Percentiles rank a stretch among this genome's conserved stretches.
These are phyloP conservation scores for Lasiosphaeria miniovina DNA, from an alignment of 495 filamentous ascomycete species.

Conservation along the genomic window DNA sequence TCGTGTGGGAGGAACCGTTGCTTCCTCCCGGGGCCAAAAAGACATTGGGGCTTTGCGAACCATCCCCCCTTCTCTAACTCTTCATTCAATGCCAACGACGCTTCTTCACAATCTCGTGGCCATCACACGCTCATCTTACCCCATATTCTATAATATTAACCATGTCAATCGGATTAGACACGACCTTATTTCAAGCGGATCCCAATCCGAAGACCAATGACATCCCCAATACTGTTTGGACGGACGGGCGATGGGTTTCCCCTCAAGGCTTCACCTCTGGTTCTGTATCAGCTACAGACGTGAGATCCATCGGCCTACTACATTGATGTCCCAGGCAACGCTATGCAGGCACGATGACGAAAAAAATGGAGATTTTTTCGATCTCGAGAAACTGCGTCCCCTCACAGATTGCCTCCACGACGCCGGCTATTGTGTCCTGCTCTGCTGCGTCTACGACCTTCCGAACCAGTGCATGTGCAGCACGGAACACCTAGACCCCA, in stretches of 20 bases:
- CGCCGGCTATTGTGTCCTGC: conserved; percentile 27
- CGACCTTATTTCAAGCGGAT: neutral
- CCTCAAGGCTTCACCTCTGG: conserved; percentile 17
- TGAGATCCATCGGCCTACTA: conserved; percentile 10
- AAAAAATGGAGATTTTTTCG: too few relatives aligned
- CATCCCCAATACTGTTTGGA: neutral
- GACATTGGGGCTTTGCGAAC: too few relatives aligned
- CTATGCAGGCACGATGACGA: too few relatives aligned
- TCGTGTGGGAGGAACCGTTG: too few relatives aligned
- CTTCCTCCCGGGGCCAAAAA: too few relatives aligned
- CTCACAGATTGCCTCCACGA: conserved; percentile 24
- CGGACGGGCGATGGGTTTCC: conserved; percentile 9
- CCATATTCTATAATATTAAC: too few relatives aligned
- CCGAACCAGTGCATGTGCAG: conserved; percentile 34
- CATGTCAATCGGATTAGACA: neutral
- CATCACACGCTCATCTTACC: too few relatives aligned
- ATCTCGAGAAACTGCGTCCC: neutral
- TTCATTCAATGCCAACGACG: too few relatives aligned
- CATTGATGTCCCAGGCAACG: conserved; percentile 27
- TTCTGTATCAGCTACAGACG: conserved; percentile 14
- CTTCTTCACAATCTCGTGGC: too few relatives aligned
- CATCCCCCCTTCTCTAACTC: too few relatives aligned
- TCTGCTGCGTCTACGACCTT: conserved; percentile 35
- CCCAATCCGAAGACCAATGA: too few relatives aligned
- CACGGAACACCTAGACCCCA: neutral